Conservation (phyloP, 805 yeast species). For the Pichia sporocuriosa region DNA sequence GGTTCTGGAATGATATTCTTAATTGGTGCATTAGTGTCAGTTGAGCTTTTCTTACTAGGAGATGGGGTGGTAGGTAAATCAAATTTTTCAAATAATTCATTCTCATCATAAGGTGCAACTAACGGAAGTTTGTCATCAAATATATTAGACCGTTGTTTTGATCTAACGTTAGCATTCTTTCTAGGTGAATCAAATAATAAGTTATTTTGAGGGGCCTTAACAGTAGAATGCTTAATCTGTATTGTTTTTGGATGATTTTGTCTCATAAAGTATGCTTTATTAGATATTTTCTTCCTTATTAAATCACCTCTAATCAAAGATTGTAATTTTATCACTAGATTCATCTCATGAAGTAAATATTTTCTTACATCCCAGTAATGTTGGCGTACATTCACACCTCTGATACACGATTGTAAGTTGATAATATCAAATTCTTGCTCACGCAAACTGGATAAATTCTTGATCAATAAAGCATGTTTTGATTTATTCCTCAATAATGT, state of each 20-base stretch:
- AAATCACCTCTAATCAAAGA: constrained; percentile 36
- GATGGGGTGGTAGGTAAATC: constrained; percentile 3
- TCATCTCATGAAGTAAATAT: constrained; percentile 18
- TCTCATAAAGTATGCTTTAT: not conserved
- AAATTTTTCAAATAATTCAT: constrained; percentile 14
- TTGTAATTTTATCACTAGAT: constrained; percentile 32
- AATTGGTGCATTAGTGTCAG: too few species aligned
- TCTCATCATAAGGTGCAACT: constrained; percentile 6
- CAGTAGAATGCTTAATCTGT: not conserved
- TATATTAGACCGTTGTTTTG: not conserved
- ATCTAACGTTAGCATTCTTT: constrained; percentile 1
- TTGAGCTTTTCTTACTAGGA: not conserved
- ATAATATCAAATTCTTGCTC: constrained; percentile 20
- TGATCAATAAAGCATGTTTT: constrained; percentile 17
- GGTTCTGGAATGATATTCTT: not conserved
- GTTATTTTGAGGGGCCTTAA: not conserved
- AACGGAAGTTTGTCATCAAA: constrained; percentile 7
- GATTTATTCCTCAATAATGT: constrained; percentile 30
- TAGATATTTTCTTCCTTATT: constrained; percentile 4
- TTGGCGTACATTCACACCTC: constrained; percentile 28
- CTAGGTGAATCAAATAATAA: not conserved
- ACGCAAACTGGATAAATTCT: constrained; percentile 14
- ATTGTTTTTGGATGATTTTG: not conserved
- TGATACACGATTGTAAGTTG: constrained; percentile 30
- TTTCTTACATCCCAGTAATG: constrained; percentile 15